Percentiles rank a stretch among this genome's conserved stretches.
phyloP scores from a whole-genome alignment of 352 stramenopile species.

The Globisporangium okanoganense region DNA sequence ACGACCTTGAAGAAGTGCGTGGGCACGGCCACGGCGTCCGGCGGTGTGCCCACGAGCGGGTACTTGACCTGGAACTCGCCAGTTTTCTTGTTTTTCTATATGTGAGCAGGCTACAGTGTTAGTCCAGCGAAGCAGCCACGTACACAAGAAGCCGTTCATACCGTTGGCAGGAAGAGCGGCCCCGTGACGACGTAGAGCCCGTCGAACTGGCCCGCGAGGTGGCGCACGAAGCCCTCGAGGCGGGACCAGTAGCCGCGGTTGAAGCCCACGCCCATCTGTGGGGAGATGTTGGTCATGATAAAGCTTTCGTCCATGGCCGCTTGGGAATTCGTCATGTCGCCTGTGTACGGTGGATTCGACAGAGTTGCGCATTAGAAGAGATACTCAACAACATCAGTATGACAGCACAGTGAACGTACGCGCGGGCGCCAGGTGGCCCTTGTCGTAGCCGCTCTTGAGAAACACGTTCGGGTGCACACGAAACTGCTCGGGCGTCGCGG shows the following conservation, averaged over 20 bases:
- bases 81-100: constrained; percentile 62
- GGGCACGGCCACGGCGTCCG: constrained; percentile 87
- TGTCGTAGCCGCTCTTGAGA: constrained; percentile 91
- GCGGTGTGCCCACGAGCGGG: constrained; percentile 79
- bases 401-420: constrained; percentile 24
- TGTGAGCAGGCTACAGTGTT: neutral
- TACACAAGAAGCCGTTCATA: constrained; percentile 13
- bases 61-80: constrained; percentile 71
- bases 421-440: constrained; percentile 92
- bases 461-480: constrained; percentile 88
- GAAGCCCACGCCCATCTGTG: constrained; percentile 86
- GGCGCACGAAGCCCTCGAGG: constrained; percentile 83
- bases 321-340: constrained; percentile 85
- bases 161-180: constrained; percentile 90
- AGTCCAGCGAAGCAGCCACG: neutral
- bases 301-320: constrained; percentile 92
- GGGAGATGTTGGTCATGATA: constrained; percentile 94
- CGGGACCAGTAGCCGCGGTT: constrained; percentile 88
- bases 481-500: constrained; percentile 63
- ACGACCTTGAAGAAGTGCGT: constrained; percentile 98
- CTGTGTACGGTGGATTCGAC: constrained; percentile 22
- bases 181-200: constrained; percentile 91
- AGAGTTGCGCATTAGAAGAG: neutral
- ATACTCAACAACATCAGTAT: neutral
- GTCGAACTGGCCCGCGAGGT: constrained; percentile 74